These are phyloP conservation scores for Lablab purpureus DNA, from an alignment of 306 rosid species.

Conservation along the genomic window DNA sequence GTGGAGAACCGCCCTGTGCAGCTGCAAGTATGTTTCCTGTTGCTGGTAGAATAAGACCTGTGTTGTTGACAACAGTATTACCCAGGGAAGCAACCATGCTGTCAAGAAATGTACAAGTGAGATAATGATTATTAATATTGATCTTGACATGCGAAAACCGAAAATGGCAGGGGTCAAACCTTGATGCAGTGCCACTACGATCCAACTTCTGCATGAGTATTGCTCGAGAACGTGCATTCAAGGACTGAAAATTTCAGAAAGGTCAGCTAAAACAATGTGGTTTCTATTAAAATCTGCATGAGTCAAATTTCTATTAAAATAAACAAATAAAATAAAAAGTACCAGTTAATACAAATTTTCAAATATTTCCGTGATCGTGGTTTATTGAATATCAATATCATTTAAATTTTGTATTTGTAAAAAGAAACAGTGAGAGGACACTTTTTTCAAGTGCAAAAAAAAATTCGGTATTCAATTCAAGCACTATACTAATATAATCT, in stretches of 20 bases:
- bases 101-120: slow-evolving; percentile 49
- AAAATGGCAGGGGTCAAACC: slow-evolving; percentile 55
- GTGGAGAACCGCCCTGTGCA: slow-evolving; percentile 49
- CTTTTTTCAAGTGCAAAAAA: background rate
- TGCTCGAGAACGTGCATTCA: slow-evolving; percentile 90
- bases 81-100: slow-evolving; percentile 72
- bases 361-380: background rate
- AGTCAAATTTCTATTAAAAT: slow-evolving; percentile 8
- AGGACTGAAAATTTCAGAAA: slow-evolving; percentile 64
- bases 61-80: slow-evolving; percentile 58
- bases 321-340: too few species aligned
- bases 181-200: slow-evolving; percentile 80
- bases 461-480: slow-evolving; percentile 15
- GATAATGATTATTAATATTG: slow-evolving; percentile 10
- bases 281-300: slow-evolving; percentile 18
- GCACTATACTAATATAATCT: slow-evolving; percentile 14
- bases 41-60: slow-evolving; percentile 58
- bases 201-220: slow-evolving; percentile 95
- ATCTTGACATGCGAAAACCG: slow-evolving; percentile 36
- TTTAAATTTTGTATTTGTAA: background rate
- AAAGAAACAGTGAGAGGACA: background rate
- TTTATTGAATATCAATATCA: background rate
- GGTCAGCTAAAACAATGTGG: slow-evolving; percentile 27
- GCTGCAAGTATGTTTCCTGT: slow-evolving; percentile 52
- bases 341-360: background rate